Base-by-base conservation (phyloP, 2,329 filamentous ascomycete species). In the Alternaria atra region DNA sequence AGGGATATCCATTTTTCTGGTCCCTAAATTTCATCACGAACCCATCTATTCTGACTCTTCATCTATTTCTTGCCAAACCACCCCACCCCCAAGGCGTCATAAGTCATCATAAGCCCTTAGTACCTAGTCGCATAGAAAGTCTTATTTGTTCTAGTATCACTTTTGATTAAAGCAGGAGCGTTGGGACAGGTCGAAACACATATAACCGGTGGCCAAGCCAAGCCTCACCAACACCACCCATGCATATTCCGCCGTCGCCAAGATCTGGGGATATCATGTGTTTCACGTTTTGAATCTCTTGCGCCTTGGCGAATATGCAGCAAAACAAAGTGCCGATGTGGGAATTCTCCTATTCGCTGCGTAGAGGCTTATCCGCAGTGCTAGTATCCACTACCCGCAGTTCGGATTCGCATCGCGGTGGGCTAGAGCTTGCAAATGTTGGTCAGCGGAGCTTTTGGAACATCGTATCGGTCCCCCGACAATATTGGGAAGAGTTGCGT, bases 161-260 rank as follows among this genome's bases (percentile, higher is more conserved):
- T 59, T 51, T 34, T 44, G 42, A 39, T 55, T 42, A 65, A 56
- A 60, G 30, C 34, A 61, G 55, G 58, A 59, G 43, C 29, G 37
- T 57, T 62, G 61, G 63, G 43, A 63, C 52, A 43, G 32, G 37
- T 44, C 34, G 51, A 64, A 62, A 54, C 58, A 30, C 7, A 29
- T 55, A 55, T 60, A 58, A 64, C 58, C 53, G 43, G 52, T 39
- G 40, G 62, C 58, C 59, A 59, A 52, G 63, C 56, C 56, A 54
- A 58, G 56, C 27, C 42, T 54, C 20, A 54, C 51, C 32, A 58
- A 58, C 50, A 48, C 37, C 35, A 43, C 34, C n/a, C 50, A 52
- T 30, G 39, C 44, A n/a, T 10, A 27, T 53, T 53, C 48, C 52
- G 47, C 54, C 51, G 54, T 35, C 30, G 64, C 64, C 59, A 66